phyloP scores from a whole-genome alignment of 2,329 filamentous ascomycete species.

The Karstenula rhodostoma region DNA sequence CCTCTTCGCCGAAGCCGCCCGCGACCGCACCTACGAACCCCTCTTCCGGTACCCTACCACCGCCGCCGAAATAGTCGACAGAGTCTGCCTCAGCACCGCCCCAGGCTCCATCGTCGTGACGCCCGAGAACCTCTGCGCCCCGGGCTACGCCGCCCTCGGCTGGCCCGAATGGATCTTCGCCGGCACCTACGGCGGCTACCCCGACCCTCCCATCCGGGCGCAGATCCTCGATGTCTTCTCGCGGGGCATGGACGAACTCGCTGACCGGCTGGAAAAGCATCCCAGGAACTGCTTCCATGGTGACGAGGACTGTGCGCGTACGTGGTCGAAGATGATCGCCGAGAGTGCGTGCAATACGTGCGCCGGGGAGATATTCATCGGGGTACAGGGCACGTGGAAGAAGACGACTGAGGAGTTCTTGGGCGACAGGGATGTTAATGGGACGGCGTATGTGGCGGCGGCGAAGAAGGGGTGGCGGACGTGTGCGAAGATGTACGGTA shows the following conservation, averaged over 20 bases:
- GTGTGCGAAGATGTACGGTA: conserved; percentile 17
- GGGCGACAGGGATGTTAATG: conserved; percentile 16
- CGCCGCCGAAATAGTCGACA: not conserved
- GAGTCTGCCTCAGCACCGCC: conserved; percentile 3
- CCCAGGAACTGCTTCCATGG: not conserved
- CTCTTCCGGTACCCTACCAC: conserved; percentile 8
- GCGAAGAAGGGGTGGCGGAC: conserved; percentile 20
- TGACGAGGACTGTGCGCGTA: conserved; percentile 7
- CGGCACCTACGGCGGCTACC: not conserved
- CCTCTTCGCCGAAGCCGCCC: conserved; percentile 1
- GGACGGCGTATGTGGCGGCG: conserved; percentile 17
- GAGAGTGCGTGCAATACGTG: conserved; percentile 24
- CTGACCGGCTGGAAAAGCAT: conserved; percentile 1
- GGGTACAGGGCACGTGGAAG: conserved; percentile 14
- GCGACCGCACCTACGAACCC: not conserved
- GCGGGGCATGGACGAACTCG: conserved; percentile 12
- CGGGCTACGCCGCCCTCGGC: conserved; percentile 20
- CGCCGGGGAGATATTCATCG: conserved; percentile 18
- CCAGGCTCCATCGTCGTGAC: not conserved
- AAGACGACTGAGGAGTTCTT: conserved; percentile 16
- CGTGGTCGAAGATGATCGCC: not conserved
- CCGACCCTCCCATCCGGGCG: not conserved
- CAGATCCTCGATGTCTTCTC: conserved; percentile 17
- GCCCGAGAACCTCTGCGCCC: conserved; percentile 17
- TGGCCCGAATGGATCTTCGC: conserved; percentile 18